Percentiles rank a stretch among this genome's conserved stretches.
phyloP scores from a whole-genome alignment of 192 early-diverging fungal species.

The Lobulomyces angularis region DNA sequence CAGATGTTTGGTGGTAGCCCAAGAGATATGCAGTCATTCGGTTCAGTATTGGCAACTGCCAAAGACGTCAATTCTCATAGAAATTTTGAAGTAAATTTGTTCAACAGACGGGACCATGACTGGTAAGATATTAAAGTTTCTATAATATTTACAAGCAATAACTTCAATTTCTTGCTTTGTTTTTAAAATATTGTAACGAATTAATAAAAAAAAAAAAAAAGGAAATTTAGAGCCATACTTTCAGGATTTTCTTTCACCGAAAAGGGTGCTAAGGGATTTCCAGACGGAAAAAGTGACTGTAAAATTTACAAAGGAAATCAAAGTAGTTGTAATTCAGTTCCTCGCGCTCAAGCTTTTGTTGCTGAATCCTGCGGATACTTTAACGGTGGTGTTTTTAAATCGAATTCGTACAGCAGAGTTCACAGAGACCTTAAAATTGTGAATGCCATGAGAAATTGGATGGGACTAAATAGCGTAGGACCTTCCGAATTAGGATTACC shows the following conservation, averaged over 20 bases:
- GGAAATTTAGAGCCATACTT: too few species aligned
- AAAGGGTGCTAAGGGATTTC: constrained; percentile 2
- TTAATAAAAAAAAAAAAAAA: too few species aligned
- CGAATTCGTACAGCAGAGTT: constrained; percentile 5
- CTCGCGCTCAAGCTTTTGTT: too few species aligned
- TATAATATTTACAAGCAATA: too few species aligned
- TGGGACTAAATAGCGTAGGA: not conserved
- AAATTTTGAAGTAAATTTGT: constrained; percentile 12
- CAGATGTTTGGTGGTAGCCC: too few species aligned
- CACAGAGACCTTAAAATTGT: constrained; percentile 9
- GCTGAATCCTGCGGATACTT: too few species aligned
- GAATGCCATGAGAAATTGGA: constrained; percentile 12
- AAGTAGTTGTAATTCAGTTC: not conserved
- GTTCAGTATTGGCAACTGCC: constrained; percentile 17
- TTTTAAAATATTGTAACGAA: too few species aligned
- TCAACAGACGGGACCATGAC: constrained; percentile 10
- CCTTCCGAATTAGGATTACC: constrained; percentile 5
- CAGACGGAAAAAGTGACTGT: constrained; percentile 8
- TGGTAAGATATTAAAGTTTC: too few species aligned
- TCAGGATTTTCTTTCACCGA: not conserved
- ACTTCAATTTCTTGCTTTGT: too few species aligned
- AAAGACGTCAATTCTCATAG: constrained; percentile 11
- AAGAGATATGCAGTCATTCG: constrained; percentile 11
- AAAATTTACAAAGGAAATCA: constrained; percentile 3
- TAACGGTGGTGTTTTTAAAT: not conserved